Percentiles rank a stretch among this genome's conserved stretches.
phyloP scores from a whole-genome alignment of 805 yeast species.

The Naumovozyma castellii region DNA sequence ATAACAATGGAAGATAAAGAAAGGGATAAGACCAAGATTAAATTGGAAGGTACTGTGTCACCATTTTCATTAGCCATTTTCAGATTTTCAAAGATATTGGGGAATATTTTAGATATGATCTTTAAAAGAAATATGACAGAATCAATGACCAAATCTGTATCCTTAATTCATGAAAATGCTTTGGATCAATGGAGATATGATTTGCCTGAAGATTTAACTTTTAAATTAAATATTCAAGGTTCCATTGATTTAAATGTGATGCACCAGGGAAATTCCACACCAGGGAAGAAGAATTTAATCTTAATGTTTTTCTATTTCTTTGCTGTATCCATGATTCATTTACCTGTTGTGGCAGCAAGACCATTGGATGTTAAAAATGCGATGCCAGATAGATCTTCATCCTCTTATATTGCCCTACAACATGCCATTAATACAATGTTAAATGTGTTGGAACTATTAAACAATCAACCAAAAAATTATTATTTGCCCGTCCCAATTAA shows the following conservation, averaged over 20 bases:
- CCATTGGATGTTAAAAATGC: slow-evolving; percentile 14
- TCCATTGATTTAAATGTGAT: slow-evolving; percentile 21
- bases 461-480: slow-evolving; percentile 22
- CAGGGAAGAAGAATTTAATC: slow-evolving; percentile 25
- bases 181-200: slow-evolving; percentile 74
- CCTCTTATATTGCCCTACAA: slow-evolving; percentile 59
- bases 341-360: slow-evolving; percentile 49
- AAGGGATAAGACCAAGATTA: slow-evolving; percentile 7
- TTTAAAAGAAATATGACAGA: slow-evolving; percentile 45
- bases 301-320: slow-evolving; percentile 51
- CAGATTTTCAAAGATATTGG: slow-evolving; percentile 64
- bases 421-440: slow-evolving; percentile 57
- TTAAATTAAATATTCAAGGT: slow-evolving; percentile 57
- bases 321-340: slow-evolving; percentile 52
- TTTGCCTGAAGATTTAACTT: slow-evolving; percentile 49
- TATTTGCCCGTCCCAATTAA: slow-evolving; percentile 58
- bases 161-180: slow-evolving; percentile 47
- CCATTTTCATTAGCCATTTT: slow-evolving; percentile 54
- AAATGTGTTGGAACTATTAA: slow-evolving; percentile 38
- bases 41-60: slow-evolving; percentile 62
- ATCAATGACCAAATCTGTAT: slow-evolving; percentile 17
- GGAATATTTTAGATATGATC: slow-evolving; percentile 60
- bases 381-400: slow-evolving; percentile 31
- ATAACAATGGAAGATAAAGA: slow-evolving; percentile 38
- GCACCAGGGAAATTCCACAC: too few species aligned